Conservation (phyloP, 2,329 filamentous ascomycete species). For the Pseudofabraea citricarpa region DNA sequence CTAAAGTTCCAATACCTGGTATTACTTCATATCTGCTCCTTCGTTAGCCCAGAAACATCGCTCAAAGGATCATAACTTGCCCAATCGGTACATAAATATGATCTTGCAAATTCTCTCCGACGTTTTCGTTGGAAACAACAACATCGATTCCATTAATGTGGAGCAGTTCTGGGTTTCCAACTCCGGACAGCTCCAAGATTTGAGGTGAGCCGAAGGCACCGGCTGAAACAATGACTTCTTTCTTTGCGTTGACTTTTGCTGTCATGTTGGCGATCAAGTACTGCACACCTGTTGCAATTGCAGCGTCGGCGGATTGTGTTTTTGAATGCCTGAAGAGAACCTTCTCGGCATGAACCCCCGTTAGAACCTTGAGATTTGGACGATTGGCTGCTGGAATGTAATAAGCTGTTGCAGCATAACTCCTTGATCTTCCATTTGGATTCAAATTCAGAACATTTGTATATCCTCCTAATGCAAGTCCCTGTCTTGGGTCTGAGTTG, state of each 20-base stretch:
- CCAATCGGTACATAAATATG: slow-evolving; percentile 4
- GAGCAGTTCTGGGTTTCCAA: slow-evolving; percentile 14
- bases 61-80: not conserved
- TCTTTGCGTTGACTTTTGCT: not conserved
- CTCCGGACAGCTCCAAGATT: slow-evolving; percentile 26
- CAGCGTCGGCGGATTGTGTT: not conserved
- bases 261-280: not conserved
- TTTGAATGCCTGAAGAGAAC: slow-evolving; percentile 43
- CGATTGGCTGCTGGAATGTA: slow-evolving; percentile 7
- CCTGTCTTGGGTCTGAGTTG: slow-evolving; percentile 4
- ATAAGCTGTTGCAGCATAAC: slow-evolving; percentile 15
- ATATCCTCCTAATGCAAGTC: slow-evolving; percentile 6
- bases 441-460: slow-evolving; percentile 7
- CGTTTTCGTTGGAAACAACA: slow-evolving; percentile 6
- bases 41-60: not conserved
- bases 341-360: slow-evolving; percentile 78
- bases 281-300: slow-evolving; percentile 3
- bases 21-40: not conserved
- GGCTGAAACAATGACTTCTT: slow-evolving; percentile 20
- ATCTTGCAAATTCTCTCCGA: slow-evolving; percentile 14
- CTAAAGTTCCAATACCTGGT: not conserved
- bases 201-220: slow-evolving; percentile 18
- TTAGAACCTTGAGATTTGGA: slow-evolving; percentile 71
- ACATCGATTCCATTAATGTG: slow-evolving; percentile 7
- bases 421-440: slow-evolving; percentile 2